Base-by-base conservation (phyloP, 2,329 filamentous ascomycete species). In the Colletotrichum orbiculare region DNA sequence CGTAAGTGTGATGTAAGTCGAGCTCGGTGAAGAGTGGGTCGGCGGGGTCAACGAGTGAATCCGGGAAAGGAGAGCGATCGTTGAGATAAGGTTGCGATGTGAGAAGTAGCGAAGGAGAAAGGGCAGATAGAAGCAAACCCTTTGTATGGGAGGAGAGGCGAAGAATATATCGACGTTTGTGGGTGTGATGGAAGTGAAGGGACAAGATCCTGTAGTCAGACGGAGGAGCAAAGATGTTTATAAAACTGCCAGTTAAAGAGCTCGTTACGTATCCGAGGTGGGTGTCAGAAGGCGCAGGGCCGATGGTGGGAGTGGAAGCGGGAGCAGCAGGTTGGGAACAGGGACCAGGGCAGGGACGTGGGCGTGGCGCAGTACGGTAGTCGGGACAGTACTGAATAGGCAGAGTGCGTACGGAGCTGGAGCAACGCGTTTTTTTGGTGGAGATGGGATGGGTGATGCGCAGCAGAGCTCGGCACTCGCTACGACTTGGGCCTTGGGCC, bases 151-250 rank as follows among this genome's bases (percentile, higher is more conserved):
- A 35, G 35, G n/a, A 46, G 42, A 41, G 57, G 38, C 38, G 38
- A 10, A 54, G 50, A 50, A 33, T 25, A 47, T 54, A 33, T 42
- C 38, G 48, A 64, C 45, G 54, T 43, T 41, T 49, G 54, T 45
- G 48, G 38, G 60, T 45, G 60, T 49, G 60, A 64, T 60, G 60
- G 39, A 54, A 64, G 45, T 46, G 17, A 8, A 54, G 48, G 43
- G 15, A 45, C 4, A 48, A 12, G n/a, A 54, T 43, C 43, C 39
- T 60, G 60, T 54, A 38, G 42, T 17, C 47, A 46, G 64, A 52
- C 54, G 54, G 64, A 66, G 48, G 54, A 66, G 48, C 54, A 50
- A 39, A 38, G 49, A 64, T 64, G 64, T 66, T 66, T 66, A 66
- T 66, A 64, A 66, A 66, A 64, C 64, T 39, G 54, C 39, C n/a